These are phyloP conservation scores for Pyrenochaeta sp. DNA, from an alignment of 2,329 filamentous ascomycete genomes.

Conservation along the genomic window DNA sequence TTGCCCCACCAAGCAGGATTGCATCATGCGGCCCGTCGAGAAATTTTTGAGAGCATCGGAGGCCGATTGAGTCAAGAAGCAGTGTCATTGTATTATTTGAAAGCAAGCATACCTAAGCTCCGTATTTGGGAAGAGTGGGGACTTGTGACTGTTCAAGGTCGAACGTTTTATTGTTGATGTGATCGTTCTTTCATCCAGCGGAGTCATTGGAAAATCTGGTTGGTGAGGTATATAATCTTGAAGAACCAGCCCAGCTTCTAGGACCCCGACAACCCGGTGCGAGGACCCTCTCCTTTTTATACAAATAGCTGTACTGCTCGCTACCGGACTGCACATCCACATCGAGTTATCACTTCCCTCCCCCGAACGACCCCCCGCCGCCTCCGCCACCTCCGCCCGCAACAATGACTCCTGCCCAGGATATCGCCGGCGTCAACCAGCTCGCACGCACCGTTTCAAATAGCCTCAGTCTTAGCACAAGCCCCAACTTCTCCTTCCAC, in stretches of 20 bases:
- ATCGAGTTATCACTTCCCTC: conserved; percentile 27
- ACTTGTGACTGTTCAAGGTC: too few species aligned
- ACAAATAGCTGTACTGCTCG: too few species aligned
- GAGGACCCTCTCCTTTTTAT: too few species aligned
- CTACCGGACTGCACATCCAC: conserved; percentile 19
- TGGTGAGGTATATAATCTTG: too few species aligned
- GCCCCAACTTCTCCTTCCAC: conserved; percentile 76
- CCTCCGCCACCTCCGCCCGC: conserved; percentile 28
- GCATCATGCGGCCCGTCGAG: conserved; percentile 42
- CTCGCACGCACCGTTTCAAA: conserved; percentile 60
- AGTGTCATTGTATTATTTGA: conserved; percentile 15
- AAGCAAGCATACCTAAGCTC: conserved; percentile 12
- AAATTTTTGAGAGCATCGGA: conserved; percentile 34
- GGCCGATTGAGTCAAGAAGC: conserved; percentile 23
- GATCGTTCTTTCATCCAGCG: too few species aligned
- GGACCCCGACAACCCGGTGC: too few species aligned
- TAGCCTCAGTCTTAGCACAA: conserved; percentile 74
- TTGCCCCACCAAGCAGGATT: conserved; percentile 31
- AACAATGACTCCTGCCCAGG: conserved; percentile 47
- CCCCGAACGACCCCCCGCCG: conserved; percentile 21
- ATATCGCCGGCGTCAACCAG: conserved; percentile 43
- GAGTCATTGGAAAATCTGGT: too few species aligned
- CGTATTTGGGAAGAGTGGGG: conserved; percentile 19
- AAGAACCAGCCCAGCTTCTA: too few species aligned
- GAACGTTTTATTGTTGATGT: too few species aligned